phyloP scores from a whole-genome alignment of 306 rosid genomes.

The Styphnolobium japonicum region DNA sequence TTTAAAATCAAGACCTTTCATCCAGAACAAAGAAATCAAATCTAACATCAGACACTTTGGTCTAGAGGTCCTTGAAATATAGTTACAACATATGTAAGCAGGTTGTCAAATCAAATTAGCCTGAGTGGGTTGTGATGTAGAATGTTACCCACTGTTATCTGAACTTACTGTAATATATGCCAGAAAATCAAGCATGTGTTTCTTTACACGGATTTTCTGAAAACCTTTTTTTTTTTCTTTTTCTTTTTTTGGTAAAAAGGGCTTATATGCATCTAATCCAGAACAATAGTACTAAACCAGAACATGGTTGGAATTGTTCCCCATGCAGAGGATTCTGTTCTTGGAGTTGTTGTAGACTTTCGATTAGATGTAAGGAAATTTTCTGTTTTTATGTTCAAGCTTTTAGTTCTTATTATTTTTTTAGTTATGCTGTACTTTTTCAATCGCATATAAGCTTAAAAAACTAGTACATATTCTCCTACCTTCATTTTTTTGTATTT shows the following conservation, averaged over 20 bases:
- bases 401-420: neutral
- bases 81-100: neutral
- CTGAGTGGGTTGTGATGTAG: too few relatives aligned
- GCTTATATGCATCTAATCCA: neutral
- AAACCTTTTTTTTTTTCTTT: too few relatives aligned
- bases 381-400: neutral
- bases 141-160: too few relatives aligned
- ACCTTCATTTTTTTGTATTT: too few relatives aligned
- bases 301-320: conserved; percentile 50
- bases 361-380: conserved; percentile 74
- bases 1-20: conserved; percentile 1
- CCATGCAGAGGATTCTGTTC: conserved; percentile 73
- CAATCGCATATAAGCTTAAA: too few relatives aligned
- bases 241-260: neutral
- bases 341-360: conserved; percentile 84
- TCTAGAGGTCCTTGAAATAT: neutral
- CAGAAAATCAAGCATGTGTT: too few relatives aligned
- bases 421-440: neutral
- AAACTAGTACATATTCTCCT: too few relatives aligned
- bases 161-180: too few relatives aligned
- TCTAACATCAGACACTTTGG: conserved; percentile 4
- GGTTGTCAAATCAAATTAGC: neutral
- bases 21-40: conserved; percentile 11
- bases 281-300: neutral
- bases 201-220: too few relatives aligned